A percentile compares a stretch with the other conserved stretches of the same genome.
phyloP scores from a whole-genome alignment of 306 rosid species.

The Cucurbita moschata region DNA sequence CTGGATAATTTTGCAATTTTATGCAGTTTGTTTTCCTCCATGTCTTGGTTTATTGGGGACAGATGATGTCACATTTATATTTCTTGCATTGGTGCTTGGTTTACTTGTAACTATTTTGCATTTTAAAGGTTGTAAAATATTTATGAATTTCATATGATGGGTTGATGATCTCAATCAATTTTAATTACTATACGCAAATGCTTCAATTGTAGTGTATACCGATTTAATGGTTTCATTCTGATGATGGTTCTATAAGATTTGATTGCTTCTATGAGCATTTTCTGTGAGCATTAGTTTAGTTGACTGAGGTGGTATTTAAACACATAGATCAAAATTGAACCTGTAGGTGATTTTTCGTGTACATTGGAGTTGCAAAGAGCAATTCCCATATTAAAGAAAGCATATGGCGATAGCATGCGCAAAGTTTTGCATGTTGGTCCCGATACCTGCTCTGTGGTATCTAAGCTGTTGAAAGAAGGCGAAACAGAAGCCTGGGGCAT shows the following conservation, averaged over 20 bases:
- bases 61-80: background rate
- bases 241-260: background rate
- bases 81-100: background rate
- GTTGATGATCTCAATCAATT: background rate
- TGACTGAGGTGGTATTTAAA: background rate
- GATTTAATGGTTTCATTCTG: background rate
- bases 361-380: constrained; percentile 58
- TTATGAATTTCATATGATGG: background rate
- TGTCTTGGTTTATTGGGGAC: background rate
- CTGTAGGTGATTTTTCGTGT: constrained; percentile 63
- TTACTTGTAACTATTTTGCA: background rate
- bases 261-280: background rate
- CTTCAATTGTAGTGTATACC: background rate
- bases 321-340: background rate
- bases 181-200: background rate
- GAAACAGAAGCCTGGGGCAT: constrained; percentile 91
- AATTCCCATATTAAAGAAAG: constrained; percentile 51
- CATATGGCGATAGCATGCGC: constrained; percentile 54
- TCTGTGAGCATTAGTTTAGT: background rate
- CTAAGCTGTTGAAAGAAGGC: constrained; percentile 46
- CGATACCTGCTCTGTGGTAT: constrained; percentile 68
- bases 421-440: constrained; percentile 85
- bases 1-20: background rate
- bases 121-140: background rate
- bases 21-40: background rate